Evolutionary conservation across 1,284 basidiomycete genomes (phyloP).

Genomic region (Hemileia vastatrix): DNA sequence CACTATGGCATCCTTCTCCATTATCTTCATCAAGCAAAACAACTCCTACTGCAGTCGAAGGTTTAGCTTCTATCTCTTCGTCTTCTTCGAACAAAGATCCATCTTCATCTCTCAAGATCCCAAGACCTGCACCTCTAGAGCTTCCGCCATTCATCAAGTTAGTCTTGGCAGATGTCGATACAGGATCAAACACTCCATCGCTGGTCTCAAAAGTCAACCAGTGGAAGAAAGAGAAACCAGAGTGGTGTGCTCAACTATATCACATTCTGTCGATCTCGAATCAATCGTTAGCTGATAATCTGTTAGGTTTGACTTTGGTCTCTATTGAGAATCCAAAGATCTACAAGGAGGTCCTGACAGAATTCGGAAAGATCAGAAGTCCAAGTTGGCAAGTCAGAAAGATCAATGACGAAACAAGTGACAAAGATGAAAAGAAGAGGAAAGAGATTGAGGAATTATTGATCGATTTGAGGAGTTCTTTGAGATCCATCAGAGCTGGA

Average conservation of each 20-base stretch:
- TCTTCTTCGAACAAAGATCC: too few relatives aligned
- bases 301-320: slow-evolving; percentile 33
- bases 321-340: slow-evolving; percentile 28
- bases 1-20: slow-evolving; percentile 35
- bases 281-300: slow-evolving; percentile 34
- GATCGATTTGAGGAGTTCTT: slow-evolving; percentile 25
- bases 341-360: slow-evolving; percentile 37
- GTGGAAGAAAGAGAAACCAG: slow-evolving; percentile 62
- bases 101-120: slow-evolving; percentile 53
- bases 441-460: neutral
- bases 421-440: neutral
- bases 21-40: slow-evolving; percentile 5
- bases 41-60: slow-evolving; percentile 34
- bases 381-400: slow-evolving; percentile 9
- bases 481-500: slow-evolving; percentile 57
- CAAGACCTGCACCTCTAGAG: slow-evolving; percentile 59
- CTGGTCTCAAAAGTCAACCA: slow-evolving; percentile 75
- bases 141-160: slow-evolving; percentile 70
- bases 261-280: slow-evolving; percentile 36
- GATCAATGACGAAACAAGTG: neutral
- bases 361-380: slow-evolving; percentile 35
- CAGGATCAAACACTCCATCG: slow-evolving; percentile 82
- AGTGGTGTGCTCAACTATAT: slow-evolving; percentile 50
- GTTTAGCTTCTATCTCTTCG: slow-evolving; percentile 21
- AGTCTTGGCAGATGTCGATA: slow-evolving; percentile 82